Evolutionary conservation across 1,284 basidiomycete genomes (phyloP), one percentile per base, ranked within the genome.

Genomic region (Puccinia novopanici): DNA sequence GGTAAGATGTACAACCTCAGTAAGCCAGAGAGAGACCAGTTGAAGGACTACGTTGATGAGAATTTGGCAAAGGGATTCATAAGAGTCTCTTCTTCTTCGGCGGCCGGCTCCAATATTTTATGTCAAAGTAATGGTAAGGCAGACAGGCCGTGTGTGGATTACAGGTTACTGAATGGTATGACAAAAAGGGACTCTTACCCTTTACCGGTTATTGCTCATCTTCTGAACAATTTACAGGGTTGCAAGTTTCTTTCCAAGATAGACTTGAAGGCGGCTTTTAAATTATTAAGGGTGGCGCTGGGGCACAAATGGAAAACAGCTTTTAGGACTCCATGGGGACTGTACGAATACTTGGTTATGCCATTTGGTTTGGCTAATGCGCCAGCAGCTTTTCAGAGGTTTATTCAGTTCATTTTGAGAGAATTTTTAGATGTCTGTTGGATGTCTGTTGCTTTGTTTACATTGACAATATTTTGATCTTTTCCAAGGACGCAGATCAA

Each of bases 381-480:
- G 2, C 76, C 76, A 5, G 65, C 76, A 2, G 50, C 54, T 3
- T 79, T 71, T 50, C 76, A 79, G 27, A 10, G 40, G 8, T 79
- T 79, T 72, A 71, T 71, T n/a, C 76, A 79, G 45, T 42, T 50
- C 19, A 22, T 45, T 13, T 50, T 79, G 30, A 1, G 54, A 5
- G 76, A 79, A n/a, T 34, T 24, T 37, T 30, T 79, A 27, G 76
- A 79, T 50, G 27, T 79, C 37, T 77, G 65, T 48, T 70, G 40
- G 70, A 65, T 78, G 13, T 78, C 55, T 27, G 40, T 78, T 67
- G 76, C 59, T 34, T 61, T 71, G n/a, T n/a, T n/a, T n/a, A n/a
- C n/a, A n/a, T n/a, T n/a, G n/a, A n/a, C n/a, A n/a, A n/a, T n/a
- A n/a, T 79, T 61, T n/a, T 79, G 5, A 50, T 79, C 1, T 59